Evolutionary conservation across 1,284 basidiomycete species (phyloP).

Genomic region (Cutaneotrichosporon dermatis): DNA sequence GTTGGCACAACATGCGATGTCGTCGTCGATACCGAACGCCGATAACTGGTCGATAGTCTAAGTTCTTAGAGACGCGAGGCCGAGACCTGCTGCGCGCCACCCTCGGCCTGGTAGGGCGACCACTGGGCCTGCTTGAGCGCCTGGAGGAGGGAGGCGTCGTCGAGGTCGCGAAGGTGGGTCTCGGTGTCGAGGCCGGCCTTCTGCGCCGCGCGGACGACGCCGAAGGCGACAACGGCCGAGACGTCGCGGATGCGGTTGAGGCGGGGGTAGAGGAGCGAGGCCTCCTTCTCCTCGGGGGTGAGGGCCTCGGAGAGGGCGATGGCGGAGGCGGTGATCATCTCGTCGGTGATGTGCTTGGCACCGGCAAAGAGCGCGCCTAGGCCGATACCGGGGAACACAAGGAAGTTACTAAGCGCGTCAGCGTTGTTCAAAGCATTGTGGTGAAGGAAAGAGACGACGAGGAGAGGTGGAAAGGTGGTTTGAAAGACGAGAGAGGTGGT

Average conservation of each 20-base stretch:
- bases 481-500: too few species aligned
- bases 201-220: conserved; percentile 73
- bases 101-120: conserved; percentile 20
- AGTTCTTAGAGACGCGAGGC: conserved; percentile 9
- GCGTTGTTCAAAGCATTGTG: conserved; percentile 26
- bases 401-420: conserved; percentile 49
- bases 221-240: conserved; percentile 64
- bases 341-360: conserved; percentile 40
- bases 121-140: conserved; percentile 35
- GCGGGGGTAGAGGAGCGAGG: conserved; percentile 68
- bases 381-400: conserved; percentile 61
- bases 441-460: background rate
- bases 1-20: background rate
- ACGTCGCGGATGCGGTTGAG: conserved; percentile 79
- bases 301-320: conserved; percentile 73
- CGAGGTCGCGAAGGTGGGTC: conserved; percentile 26
- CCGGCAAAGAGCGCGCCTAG: conserved; percentile 67
- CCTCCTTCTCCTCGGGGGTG: conserved; percentile 63
- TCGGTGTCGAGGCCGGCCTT: conserved; percentile 54
- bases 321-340: conserved; percentile 53
- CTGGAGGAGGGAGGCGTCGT: conserved; percentile 26
- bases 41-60: background rate
- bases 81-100: background rate
- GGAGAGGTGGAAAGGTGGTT: too few species aligned
- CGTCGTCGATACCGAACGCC: background rate